Conservation (phyloP, 2,329 filamentous ascomycete species). For the Ascocoryne sarcoides region DNA sequence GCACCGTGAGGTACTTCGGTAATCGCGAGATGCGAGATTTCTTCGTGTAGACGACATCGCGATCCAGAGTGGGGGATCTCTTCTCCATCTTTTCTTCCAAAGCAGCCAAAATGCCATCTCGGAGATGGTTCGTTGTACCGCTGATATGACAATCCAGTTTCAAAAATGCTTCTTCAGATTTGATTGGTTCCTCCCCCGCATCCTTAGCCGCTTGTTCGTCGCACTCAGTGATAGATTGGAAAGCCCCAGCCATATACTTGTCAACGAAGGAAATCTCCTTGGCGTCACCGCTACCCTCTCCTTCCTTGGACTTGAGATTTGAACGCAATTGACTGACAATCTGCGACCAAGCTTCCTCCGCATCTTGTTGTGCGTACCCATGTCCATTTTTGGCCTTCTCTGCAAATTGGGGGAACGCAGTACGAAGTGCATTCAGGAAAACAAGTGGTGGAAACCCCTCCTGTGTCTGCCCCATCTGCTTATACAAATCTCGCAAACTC, state of each 20-base stretch:
- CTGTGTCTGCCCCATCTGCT: slow-evolving; percentile 82
- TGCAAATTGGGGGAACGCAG: slow-evolving; percentile 83
- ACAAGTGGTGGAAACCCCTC: slow-evolving; percentile 74
- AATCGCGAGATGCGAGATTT: slow-evolving; percentile 81
- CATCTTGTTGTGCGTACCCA: slow-evolving; percentile 95
- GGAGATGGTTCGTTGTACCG: slow-evolving; percentile 75
- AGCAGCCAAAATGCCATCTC: slow-evolving; percentile 76
- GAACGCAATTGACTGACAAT: slow-evolving; percentile 76
- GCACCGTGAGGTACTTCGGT: slow-evolving; percentile 91
- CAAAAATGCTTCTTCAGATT: slow-evolving; percentile 66
- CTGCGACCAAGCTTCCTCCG: slow-evolving; percentile 96
- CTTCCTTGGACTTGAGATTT: slow-evolving; percentile 60
- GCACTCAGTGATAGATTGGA: slow-evolving; percentile 71
- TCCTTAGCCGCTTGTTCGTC: slow-evolving; percentile 73
- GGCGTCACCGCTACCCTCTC: slow-evolving; percentile 38
- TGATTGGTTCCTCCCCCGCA: slow-evolving; percentile 60
- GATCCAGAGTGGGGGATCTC: slow-evolving; percentile 64
- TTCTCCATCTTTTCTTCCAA: slow-evolving; percentile 90
- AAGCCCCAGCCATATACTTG: slow-evolving; percentile 78
- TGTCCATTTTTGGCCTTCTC: slow-evolving; percentile 75
- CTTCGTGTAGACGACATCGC: slow-evolving; percentile 81
- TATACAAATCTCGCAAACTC: slow-evolving; percentile 75
- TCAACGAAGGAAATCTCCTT: slow-evolving; percentile 69
- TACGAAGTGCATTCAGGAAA: slow-evolving; percentile 74
- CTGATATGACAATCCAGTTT: slow-evolving; percentile 97